Evolutionary conservation across 139 green algal species (phyloP).

Genomic region (Coelastrella sp.): DNA sequence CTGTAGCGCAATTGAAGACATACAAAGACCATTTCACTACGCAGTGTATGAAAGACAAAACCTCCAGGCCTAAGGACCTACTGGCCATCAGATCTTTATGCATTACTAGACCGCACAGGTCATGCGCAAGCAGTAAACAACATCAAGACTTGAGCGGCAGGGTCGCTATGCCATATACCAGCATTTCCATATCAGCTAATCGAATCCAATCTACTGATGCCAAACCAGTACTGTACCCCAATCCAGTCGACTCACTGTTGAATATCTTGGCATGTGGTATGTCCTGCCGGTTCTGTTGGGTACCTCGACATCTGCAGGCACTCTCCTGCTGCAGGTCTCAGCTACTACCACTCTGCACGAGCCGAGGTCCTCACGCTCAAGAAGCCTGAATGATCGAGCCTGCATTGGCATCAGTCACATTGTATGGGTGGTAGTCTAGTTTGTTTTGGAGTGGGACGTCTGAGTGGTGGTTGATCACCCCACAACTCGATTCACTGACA

Average conservation of each 20-base stretch:
- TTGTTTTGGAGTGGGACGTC: not conserved
- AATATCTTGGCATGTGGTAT: conserved; percentile 18
- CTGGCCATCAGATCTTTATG: no score
- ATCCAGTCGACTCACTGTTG: not conserved
- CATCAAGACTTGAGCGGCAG: no score
- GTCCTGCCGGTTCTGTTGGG: not conserved
- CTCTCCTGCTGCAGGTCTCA: conserved; percentile 12
- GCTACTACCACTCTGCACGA: conserved; percentile 42
- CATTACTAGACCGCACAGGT: no score
- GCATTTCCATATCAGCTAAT: no score
- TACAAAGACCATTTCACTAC: no score
- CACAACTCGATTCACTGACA: not conserved
- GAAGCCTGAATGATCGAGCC: conserved; percentile 55
- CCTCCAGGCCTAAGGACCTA: no score
- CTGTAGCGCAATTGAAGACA: no score
- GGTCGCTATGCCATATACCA: no score
- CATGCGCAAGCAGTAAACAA: no score
- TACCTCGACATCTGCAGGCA: not conserved
- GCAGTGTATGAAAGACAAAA: no score
- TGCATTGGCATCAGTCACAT: not conserved
- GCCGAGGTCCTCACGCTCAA: conserved; percentile 50
- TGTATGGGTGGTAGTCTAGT: not conserved
- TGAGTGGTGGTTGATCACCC: not conserved
- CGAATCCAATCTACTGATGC: no score
- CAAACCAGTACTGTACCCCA: not conserved